Evolutionary conservation across 805 yeast genomes (phyloP), one percentile per base, ranked within the genome.

Genomic region (Wickerhamiella sergipiensis): DNA sequence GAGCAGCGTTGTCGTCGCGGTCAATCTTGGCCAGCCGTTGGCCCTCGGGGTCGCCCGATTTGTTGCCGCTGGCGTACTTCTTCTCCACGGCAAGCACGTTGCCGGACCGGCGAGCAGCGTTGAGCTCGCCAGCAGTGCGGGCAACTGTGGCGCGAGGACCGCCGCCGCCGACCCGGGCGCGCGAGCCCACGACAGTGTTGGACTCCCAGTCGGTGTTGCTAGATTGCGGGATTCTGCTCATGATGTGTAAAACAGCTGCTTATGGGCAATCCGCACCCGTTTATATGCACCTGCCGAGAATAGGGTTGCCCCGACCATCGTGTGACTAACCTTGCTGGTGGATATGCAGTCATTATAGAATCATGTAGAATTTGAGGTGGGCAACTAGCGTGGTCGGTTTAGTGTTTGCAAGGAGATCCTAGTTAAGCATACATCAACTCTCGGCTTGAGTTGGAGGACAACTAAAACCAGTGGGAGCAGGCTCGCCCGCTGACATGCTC

Each of bases 61-160:
- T 85, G 64, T 77, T 73, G 50, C 81, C 72, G 23, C 76, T 67
- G 49, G 83, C 83, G 69, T 85, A 92, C 70, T 90, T 92, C 79
- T 90, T 90, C 67, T 90, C 98, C 44, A 89, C 89, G 44, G 94
- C 79, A 39, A 92, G 76, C 50, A 92, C 90, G 50, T 79, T 76
- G 57, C 98, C 98, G 21, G 82, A 67, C 75, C 98, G 83, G 74
- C 95, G 82, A 50, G 98, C 98, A 26, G 87, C 95, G 67, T 92
- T 92, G 64, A 92, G 74, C 62, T 83, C 85, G 45, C 83, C 78
- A 50, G 76, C 73, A 12, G 90, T 74, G 65, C 81, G 82, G 46
- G 95, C 94, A 42, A 89, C 95, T 38, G 73, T 75, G 57, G 84
- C 81, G 65, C 87, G 79, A 59, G 96, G 95, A 38, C 94, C 95